Evolutionary conservation across 176 grass and related monocot genomes (phyloP).

Genomic region (Zea mays): DNA sequence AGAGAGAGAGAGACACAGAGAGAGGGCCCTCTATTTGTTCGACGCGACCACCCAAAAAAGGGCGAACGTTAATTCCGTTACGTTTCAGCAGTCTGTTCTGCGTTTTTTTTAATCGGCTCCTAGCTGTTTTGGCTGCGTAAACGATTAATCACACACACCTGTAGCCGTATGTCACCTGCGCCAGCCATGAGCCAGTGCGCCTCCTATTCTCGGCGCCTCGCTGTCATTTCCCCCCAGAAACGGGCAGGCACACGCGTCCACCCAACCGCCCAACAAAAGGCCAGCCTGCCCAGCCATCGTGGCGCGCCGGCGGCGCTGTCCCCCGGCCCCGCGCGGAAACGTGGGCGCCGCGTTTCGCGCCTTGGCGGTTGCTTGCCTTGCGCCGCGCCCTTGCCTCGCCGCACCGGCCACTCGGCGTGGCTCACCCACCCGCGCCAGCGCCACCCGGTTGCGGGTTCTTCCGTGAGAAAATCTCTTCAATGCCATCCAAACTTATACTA

Average conservation of each 20-base stretch:
- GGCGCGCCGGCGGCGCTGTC: not conserved
- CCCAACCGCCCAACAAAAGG: not conserved
- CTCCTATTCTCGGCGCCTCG: not conserved
- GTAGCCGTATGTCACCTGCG: not conserved
- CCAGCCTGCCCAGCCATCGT: not conserved
- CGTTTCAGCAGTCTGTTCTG: not conserved
- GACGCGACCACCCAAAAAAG: constrained; percentile 7
- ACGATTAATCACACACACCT: not conserved
- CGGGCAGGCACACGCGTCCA: not conserved
- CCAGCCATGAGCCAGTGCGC: not conserved
- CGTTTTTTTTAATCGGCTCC: not conserved
- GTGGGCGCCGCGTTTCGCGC: not conserved
- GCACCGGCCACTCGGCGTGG: not conserved
- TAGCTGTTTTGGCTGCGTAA: not conserved
- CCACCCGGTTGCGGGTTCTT: constrained; percentile 23
- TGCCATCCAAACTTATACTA: too few relatives aligned
- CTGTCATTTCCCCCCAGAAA: not conserved
- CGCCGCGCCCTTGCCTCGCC: too few relatives aligned
- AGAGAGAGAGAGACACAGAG: not conserved
- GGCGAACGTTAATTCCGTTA: constrained; percentile 3
- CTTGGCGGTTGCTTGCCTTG: not conserved
- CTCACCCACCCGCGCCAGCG: not conserved
- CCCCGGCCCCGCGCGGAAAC: not conserved
- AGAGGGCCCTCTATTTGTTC: not conserved
- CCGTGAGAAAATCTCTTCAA: too few relatives aligned